Conservation (phyloP, 306 rosid genomes). For the Prunus fruticosa region DNA sequence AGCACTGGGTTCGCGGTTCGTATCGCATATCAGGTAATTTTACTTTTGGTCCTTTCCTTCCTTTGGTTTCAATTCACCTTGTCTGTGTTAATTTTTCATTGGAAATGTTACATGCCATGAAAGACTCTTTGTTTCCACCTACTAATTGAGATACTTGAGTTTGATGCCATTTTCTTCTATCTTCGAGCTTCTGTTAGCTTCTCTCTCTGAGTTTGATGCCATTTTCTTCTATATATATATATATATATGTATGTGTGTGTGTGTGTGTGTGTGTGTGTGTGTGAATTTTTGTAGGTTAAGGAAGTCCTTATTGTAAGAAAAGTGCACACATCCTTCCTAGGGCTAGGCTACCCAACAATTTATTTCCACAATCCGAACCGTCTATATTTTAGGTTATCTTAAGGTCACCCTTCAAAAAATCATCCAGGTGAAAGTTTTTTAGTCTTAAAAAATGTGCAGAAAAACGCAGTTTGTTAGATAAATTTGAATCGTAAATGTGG, state of each 20-base stretch:
- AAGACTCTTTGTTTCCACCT: neutral
- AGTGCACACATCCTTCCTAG: too few relatives aligned
- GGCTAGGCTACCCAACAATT: too few relatives aligned
- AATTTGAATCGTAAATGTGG: too few relatives aligned
- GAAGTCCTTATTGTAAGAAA: too few relatives aligned
- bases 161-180: neutral
- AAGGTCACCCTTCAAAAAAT: too few relatives aligned
- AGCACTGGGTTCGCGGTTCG: neutral
- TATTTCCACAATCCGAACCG: too few relatives aligned
- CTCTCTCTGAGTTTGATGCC: neutral
- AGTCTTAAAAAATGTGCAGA: too few relatives aligned
- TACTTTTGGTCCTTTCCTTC: neutral
- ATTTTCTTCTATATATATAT: neutral
- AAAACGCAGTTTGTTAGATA: too few relatives aligned
- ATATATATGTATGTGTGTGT: neutral
- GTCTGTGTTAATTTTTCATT: neutral
- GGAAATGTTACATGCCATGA: neutral
- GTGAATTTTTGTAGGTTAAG: neutral
- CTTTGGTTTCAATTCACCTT: neutral
- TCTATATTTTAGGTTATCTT: too few relatives aligned
- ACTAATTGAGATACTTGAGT: neutral
- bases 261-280: neutral
- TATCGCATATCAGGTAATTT: conserved; percentile 5
- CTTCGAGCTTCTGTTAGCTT: neutral
- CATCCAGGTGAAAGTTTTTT: too few relatives aligned